Evolutionary conservation across 2,329 filamentous ascomycete species (phyloP).

Genomic region (Colletotrichum filicis): DNA sequence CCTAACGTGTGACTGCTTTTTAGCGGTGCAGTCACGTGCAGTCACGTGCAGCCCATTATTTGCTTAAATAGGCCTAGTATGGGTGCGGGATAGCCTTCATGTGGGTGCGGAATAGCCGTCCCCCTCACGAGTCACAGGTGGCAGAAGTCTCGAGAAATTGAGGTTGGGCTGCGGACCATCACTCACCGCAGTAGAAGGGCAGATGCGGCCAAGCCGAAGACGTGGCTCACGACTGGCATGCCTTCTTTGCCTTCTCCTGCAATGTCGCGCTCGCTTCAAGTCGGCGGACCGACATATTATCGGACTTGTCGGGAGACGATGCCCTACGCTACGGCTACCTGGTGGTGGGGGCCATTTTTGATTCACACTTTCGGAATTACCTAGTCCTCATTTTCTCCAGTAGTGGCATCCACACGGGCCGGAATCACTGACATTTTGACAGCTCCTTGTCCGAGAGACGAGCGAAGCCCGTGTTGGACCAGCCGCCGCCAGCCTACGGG

Average conservation of each 20-base stretch:
- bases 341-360: neutral
- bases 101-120: no score
- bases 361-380: neutral
- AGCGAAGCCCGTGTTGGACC: neutral
- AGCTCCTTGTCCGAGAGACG: neutral
- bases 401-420: neutral
- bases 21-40: no score
- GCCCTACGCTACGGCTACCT: neutral
- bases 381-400: neutral
- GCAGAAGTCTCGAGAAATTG: neutral
- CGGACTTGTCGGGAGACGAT: conserved; percentile 22
- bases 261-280: neutral
- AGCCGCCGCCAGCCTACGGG: neutral
- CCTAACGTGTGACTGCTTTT: no score
- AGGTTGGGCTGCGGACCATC: conserved; percentile 10
- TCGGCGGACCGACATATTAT: conserved; percentile 5
- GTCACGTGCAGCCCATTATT: no score
- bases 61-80: no score
- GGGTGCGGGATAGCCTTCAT: no score
- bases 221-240: conserved; percentile 5
- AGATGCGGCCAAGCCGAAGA: conserved; percentile 30
- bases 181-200: conserved; percentile 21
- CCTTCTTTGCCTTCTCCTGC: neutral
- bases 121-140: no score
- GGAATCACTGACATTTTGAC: neutral